These are phyloP conservation scores for Aspergillus ruber DNA, from an alignment of 2,329 filamentous ascomycete genomes.

Conservation along the genomic window DNA sequence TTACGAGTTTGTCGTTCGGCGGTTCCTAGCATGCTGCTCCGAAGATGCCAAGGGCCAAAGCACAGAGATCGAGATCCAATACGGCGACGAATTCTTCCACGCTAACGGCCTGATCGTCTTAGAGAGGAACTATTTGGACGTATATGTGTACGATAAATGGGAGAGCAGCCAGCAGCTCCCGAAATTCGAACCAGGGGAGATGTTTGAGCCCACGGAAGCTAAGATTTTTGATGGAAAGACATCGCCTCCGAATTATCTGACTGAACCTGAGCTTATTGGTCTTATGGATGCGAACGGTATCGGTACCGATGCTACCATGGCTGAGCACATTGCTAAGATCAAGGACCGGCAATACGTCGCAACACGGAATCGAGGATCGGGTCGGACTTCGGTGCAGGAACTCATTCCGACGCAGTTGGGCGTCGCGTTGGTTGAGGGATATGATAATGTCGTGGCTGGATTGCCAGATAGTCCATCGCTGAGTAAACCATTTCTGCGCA, in stretches of 20 bases:
- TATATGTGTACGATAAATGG: slow-evolving; percentile 97
- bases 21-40: slow-evolving; percentile 92
- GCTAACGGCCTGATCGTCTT: slow-evolving; percentile 78
- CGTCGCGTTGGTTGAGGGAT: slow-evolving; percentile 85
- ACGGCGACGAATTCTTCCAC: slow-evolving; percentile 75
- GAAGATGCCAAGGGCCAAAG: slow-evolving; percentile 84
- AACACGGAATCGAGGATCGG: slow-evolving; percentile 50
- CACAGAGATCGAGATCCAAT: slow-evolving; percentile 77
- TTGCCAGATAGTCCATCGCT: slow-evolving; percentile 60
- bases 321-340: slow-evolving; percentile 94
- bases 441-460: slow-evolving; percentile 88
- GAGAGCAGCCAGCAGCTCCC: slow-evolving; percentile 79
- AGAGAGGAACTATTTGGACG: slow-evolving; percentile 86
- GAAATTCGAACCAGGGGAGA: slow-evolving; percentile 69
- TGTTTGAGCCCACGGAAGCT: slow-evolving; percentile 81
- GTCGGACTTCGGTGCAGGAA: slow-evolving; percentile 58
- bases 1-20: slow-evolving; percentile 86
- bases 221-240: slow-evolving; percentile 90
- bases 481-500: slow-evolving; percentile 90
- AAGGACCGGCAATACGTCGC: slow-evolving; percentile 82
- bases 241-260: slow-evolving; percentile 74
- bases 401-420: slow-evolving; percentile 91
- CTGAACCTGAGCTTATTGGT: slow-evolving; percentile 89
- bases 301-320: slow-evolving; percentile 97
- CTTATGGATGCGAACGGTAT: slow-evolving; percentile 99